phyloP scores from a whole-genome alignment of 371 early-diverging fungal genomes.

The Sanchytrium tribonematis region DNA sequence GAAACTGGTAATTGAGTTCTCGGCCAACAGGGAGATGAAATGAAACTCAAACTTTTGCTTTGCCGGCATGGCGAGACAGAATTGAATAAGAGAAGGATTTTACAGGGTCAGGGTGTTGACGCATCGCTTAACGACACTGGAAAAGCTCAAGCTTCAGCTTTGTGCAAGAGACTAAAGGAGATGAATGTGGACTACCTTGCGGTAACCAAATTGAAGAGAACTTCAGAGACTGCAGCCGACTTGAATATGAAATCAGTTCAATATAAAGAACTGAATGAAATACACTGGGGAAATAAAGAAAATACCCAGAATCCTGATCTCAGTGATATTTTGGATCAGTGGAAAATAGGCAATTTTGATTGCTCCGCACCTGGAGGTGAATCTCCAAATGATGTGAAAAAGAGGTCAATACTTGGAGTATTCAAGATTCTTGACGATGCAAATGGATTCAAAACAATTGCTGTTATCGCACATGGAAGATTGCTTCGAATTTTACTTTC shows the following conservation, averaged over 20 bases:
- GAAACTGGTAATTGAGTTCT: too few species aligned
- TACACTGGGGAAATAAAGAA: neutral
- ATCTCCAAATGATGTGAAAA: neutral
- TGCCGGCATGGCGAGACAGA: slow-evolving; percentile 26
- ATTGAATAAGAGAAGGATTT: slow-evolving; percentile 19
- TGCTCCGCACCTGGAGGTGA: neutral
- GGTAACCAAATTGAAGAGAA: neutral
- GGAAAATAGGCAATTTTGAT: neutral
- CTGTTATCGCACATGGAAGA: neutral
- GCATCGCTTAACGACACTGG: slow-evolving; percentile 18
- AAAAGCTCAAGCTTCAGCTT: slow-evolving; percentile 9
- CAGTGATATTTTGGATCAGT: neutral
- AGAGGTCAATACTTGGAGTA: neutral
- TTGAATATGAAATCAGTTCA: neutral
- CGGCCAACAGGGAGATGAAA: too few species aligned
- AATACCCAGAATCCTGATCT: neutral
- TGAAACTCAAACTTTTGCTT: slow-evolving; percentile 2
- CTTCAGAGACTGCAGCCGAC: neutral
- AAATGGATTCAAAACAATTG: neutral
- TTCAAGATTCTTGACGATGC: neutral
- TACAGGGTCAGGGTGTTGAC: slow-evolving; percentile 26
- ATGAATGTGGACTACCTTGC: slow-evolving; percentile 4
- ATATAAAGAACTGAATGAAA: neutral
- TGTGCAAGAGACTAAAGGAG: slow-evolving; percentile 9
- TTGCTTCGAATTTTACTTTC: neutral